Percentiles rank a stretch among this genome's conserved stretches.
These are phyloP conservation scores for Bipolaris cookei DNA, from an alignment of 2,329 filamentous ascomycete species.

Conservation along the genomic window DNA sequence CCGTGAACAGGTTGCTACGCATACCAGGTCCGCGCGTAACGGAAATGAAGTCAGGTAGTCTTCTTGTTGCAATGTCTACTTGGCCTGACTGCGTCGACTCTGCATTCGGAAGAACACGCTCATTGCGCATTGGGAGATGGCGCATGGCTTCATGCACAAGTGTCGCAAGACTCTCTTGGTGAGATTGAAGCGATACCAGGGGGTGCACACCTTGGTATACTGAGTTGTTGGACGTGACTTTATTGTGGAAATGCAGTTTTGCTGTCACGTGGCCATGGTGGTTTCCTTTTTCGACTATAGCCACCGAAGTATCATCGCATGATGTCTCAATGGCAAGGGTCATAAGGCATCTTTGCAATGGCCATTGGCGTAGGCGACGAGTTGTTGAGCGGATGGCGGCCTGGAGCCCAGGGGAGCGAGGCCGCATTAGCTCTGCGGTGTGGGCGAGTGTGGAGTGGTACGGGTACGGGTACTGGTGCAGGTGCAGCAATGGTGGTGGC, in stretches of 20 bases:
- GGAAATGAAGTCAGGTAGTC: slow-evolving; percentile 79
- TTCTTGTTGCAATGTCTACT: slow-evolving; percentile 12
- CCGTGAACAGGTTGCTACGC: slow-evolving; percentile 76
- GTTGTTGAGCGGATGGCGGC: slow-evolving; percentile 11
- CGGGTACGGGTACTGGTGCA: background rate
- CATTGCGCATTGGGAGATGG: slow-evolving; percentile 54
- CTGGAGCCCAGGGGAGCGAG: slow-evolving; percentile 18
- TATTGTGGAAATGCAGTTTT: slow-evolving; percentile 77
- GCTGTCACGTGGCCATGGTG: slow-evolving; percentile 47
- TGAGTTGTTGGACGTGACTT: slow-evolving; percentile 79
- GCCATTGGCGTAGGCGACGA: slow-evolving; percentile 11
- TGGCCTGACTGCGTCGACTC: background rate
- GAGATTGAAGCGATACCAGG: slow-evolving; percentile 73
- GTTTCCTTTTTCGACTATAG: slow-evolving; percentile 69
- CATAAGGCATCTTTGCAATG: slow-evolving; percentile 38
- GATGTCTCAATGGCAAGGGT: slow-evolving; percentile 80
- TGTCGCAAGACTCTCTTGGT: slow-evolving; percentile 71
- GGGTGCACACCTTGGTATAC: slow-evolving; percentile 81
- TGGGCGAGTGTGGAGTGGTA: background rate
- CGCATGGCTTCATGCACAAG: slow-evolving; percentile 70
- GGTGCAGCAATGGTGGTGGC: background rate
- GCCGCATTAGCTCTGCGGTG: slow-evolving; percentile 30
- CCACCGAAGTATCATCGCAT: slow-evolving; percentile 92
- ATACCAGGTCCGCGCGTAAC: slow-evolving; percentile 93
- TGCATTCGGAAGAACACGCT: background rate